Base-by-base conservation (phyloP, 345 rosid species). In the Eucalyptus curtisii region DNA sequence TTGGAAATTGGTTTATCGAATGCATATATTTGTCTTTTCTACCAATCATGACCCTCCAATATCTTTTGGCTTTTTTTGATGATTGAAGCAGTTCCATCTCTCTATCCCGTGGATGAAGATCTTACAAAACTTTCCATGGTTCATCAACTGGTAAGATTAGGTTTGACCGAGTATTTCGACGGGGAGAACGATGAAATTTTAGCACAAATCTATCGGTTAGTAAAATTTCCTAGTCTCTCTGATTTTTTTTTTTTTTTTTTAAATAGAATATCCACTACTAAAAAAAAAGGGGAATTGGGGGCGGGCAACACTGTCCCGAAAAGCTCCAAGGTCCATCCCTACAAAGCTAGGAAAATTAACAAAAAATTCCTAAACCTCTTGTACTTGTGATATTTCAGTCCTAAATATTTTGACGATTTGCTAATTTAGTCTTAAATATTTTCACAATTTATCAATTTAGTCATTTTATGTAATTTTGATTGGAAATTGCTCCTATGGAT, bases 91-190 rank as follows among this genome's bases (percentile, higher is more conserved):
- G 97, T 94, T 47, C 95, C 96, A 27, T 90, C 90, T 25, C 59
- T 89, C 4, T 92, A 92, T 86, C 94, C 95, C n/a, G 49, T 94
- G 76, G 94, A 93, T 87, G 96, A 93, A 91, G 95, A 94, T 49
- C 91, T 93, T 13, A 86, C 92, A 61, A 93, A 93, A 86, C 95
- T 96, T 85, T 91, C 93, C 89, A 33, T 93, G 91, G 92, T 89
- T 25, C 91, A 94, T 92, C 92, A 93, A 85, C 44, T 95, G 31
- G 90, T 92, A 85, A 93, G 92, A 89, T 61, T 91, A 57, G 96
- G 98, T 25, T 90, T 95, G 90, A 90, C 91, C 44, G 95, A 95
- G 68, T 91, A 92, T 88, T 96, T 96, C 47, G n/a, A 45, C 24
- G 49, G 42, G 49, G 95, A 94, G 88, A 95, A 92, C 89, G 92